phyloP scores from a whole-genome alignment of 495 filamentous ascomycete genomes.

The Podospora fimiseda region DNA sequence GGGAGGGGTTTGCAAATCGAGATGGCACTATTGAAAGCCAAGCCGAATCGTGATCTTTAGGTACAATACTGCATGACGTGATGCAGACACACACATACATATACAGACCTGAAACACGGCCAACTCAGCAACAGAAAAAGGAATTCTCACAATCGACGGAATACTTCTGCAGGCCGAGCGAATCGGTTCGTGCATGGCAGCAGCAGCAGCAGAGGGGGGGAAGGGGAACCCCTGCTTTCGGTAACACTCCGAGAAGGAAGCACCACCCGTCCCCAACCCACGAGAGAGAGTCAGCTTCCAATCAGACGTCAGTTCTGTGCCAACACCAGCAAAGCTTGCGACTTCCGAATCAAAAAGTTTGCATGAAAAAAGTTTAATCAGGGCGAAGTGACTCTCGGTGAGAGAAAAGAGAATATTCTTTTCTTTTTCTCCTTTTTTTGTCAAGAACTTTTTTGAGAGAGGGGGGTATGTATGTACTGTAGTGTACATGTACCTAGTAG shows the following conservation, averaged over 20 bases:
- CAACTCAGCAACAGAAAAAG: not conserved
- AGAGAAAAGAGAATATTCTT: no score
- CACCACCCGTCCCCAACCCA: not conserved
- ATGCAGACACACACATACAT: not conserved
- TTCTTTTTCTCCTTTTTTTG: no score
- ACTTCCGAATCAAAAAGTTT: not conserved
- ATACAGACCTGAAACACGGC: constrained; percentile 2
- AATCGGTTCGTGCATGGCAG: constrained; percentile 1
- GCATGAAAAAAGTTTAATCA: no score
- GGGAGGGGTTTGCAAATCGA: not conserved
- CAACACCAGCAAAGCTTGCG: no score
- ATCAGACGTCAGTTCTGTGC: not conserved
- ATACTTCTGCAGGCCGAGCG: not conserved
- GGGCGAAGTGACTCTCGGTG: no score
- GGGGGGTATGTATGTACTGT: no score
- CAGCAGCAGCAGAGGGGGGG: not conserved
- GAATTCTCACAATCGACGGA: not conserved
- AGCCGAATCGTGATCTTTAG: no score
- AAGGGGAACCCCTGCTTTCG: constrained; percentile 6
- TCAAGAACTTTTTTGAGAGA: no score
- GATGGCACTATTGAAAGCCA: not conserved
- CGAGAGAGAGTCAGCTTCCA: not conserved
- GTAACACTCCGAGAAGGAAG: constrained; percentile 6
- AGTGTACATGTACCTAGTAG: no score
- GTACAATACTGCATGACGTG: constrained; percentile 3